Conservation (phyloP, 208 protist species). For the Trypanosoma melophagium region DNA sequence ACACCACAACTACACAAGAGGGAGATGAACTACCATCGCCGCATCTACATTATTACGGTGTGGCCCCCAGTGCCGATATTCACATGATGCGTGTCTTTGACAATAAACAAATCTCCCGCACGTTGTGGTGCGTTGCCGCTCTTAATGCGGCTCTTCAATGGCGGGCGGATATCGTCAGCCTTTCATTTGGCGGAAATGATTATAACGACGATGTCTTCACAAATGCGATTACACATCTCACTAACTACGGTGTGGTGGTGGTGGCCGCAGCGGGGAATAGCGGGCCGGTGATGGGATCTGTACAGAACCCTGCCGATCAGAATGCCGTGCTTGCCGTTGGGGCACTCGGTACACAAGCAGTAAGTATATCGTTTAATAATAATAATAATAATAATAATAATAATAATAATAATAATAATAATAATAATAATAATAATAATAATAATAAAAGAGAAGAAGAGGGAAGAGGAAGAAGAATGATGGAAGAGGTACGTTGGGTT, state of each 20-base stretch:
- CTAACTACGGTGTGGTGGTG: constrained; percentile 87
- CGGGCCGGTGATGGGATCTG: constrained; percentile 93
- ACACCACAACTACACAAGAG: neutral
- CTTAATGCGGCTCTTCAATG: constrained; percentile 52
- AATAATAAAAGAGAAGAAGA: neutral
- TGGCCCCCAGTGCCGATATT: constrained; percentile 92
- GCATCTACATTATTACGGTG: constrained; percentile 54
- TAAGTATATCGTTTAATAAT: neutral
- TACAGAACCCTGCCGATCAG: constrained; percentile 96
- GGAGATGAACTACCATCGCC: neutral
- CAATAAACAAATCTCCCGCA: constrained; percentile 68
- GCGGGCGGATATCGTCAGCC: constrained; percentile 92
- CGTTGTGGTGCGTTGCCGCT: constrained; percentile 94
- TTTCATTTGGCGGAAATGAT: constrained; percentile 96
- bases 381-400: neutral
- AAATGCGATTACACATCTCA: constrained; percentile 87
- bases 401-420: neutral
- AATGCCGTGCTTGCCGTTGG: constrained; percentile 95
- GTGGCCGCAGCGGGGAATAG: constrained; percentile 97
- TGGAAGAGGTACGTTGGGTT: constrained; percentile 24
- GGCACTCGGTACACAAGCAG: constrained; percentile 24
- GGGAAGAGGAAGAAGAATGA: too few species aligned
- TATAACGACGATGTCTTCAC: constrained; percentile 92
- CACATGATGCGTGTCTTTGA: constrained; percentile 96
- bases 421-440: neutral